phyloP scores from a whole-genome alignment of 208 protist species.

The Leishmania tropica region DNA sequence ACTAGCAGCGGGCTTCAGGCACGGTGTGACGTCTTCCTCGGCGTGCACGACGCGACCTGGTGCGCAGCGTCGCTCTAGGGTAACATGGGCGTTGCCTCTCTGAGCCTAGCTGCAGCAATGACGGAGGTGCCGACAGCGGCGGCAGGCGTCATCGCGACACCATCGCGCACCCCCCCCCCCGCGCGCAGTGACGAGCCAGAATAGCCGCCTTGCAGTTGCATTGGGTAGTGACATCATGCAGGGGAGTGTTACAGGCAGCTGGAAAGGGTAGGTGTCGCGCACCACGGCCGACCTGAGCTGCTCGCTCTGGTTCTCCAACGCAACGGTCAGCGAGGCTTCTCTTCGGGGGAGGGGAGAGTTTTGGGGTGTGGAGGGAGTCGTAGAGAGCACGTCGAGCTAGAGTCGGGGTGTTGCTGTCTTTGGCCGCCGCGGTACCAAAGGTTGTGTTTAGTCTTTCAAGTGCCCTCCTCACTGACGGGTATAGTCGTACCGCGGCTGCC shows the following conservation, averaged over 20 bases:
- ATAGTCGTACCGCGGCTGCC: neutral
- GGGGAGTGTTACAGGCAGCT: neutral
- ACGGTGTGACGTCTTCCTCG: slow-evolving; percentile 23
- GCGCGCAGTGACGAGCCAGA: neutral
- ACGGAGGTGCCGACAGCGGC: slow-evolving; percentile 1
- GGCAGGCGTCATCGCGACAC: neutral
- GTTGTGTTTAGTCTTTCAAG: neutral
- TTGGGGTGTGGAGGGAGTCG: neutral
- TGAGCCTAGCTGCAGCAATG: slow-evolving; percentile 18
- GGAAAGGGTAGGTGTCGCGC: slow-evolving; percentile 12
- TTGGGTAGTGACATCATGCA: neutral
- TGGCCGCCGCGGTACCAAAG: neutral
- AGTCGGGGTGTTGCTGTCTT: neutral
- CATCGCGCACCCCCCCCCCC: neutral
- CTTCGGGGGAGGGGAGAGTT: neutral
- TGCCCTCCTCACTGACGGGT: neutral
- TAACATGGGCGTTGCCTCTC: neutral
- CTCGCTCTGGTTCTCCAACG: slow-evolving; percentile 14
- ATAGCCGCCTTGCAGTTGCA: neutral
- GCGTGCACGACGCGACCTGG: slow-evolving; percentile 16
- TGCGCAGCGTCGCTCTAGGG: slow-evolving; percentile 1
- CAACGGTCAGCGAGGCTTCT: neutral
- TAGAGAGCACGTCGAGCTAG: neutral
- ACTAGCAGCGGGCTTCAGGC: slow-evolving; percentile 7
- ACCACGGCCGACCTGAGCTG: slow-evolving; percentile 5